Evolutionary conservation across 495 filamentous ascomycete genomes (phyloP), one percentile per base, ranked within the genome.

Genomic region (Viridothelium virens): DNA sequence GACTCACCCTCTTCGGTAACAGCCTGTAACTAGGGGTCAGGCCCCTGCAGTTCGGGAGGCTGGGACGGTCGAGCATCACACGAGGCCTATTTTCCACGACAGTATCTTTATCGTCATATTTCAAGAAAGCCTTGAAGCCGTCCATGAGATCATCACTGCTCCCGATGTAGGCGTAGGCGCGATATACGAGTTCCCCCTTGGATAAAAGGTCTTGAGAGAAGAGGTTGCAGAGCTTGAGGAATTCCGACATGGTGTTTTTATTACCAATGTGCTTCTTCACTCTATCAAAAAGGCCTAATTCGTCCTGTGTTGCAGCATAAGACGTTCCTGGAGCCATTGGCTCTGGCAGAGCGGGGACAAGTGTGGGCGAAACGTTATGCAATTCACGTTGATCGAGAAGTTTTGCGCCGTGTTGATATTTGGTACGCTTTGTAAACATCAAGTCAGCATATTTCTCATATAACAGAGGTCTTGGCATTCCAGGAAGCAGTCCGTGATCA

Each of bases 261-360:
- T 97, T 97, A 47, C 86, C 85, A 67, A 99, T 90, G 75, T 87
- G 92, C 76, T 99, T 99, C 83, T 96, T 97, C 59, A 94, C 91
- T 14, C 91, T 86, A 61, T 99, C 95, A 67, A 99, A 99, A 76
- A 97, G 96, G 1, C 87, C 86, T 38, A 97, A 79, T 70, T 97
- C 92, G 53, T 97, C 95, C 38, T 78, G 77, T 1, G 79, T 80
- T 7, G 86, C 82, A 39, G 79, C 77, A 31, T 87, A 82, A 31
- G 86, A 83, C 0, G 85, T 85, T 0, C 85, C 86, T 1, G 93
- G 91, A 11, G 87, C 85, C 25, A 97, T 79, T 0, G 95, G 91
- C 70, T 92, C 89, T 3, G 95, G 95, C 34, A 93, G 83, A 62
- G 88, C 84, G 0, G 95, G 95, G 2, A 91, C 89, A 65, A 99